These are phyloP conservation scores for Russula emetica DNA, from an alignment of 768 basidiomycete genomes.

Conservation along the genomic window DNA sequence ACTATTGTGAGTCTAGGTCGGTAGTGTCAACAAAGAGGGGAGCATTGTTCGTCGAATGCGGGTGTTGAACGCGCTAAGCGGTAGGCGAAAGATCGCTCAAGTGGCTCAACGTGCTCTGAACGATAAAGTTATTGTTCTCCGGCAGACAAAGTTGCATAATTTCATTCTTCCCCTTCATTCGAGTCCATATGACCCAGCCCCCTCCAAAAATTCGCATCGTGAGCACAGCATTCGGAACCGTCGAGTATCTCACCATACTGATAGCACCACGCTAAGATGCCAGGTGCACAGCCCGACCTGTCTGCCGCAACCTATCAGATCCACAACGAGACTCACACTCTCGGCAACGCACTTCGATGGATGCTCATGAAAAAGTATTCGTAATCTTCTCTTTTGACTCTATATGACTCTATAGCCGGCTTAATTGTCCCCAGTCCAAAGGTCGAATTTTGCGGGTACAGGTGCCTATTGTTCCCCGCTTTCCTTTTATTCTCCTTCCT, in stretches of 20 bases:
- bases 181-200: slow-evolving; percentile 18
- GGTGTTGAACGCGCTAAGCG: neutral
- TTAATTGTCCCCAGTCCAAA: slow-evolving; percentile 59
- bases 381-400: slow-evolving; percentile 11
- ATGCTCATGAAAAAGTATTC: slow-evolving; percentile 98
- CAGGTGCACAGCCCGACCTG: slow-evolving; percentile 74
- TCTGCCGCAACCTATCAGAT: slow-evolving; percentile 91
- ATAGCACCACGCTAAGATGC: slow-evolving; percentile 51
- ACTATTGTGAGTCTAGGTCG: slow-evolving; percentile 28
- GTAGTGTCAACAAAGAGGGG: slow-evolving; percentile 11
- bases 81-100: slow-evolving; percentile 6
- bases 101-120: neutral
- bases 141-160: neutral
- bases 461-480: slow-evolving; percentile 41
- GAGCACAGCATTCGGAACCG: neutral
- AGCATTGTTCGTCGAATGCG: slow-evolving; percentile 23
- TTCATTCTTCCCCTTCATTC: neutral
- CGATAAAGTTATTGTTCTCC: slow-evolving; percentile 4
- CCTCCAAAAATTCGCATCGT: slow-evolving; percentile 26
- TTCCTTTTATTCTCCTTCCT: slow-evolving; percentile 4
- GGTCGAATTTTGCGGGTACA: slow-evolving; percentile 98
- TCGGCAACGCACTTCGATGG: slow-evolving; percentile 93
- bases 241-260: neutral
- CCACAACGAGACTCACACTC: slow-evolving; percentile 90
- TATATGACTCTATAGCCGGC: neutral